phyloP scores from a whole-genome alignment of 2,329 filamentous ascomycete species.

The Pyrenophora seminiperda region DNA sequence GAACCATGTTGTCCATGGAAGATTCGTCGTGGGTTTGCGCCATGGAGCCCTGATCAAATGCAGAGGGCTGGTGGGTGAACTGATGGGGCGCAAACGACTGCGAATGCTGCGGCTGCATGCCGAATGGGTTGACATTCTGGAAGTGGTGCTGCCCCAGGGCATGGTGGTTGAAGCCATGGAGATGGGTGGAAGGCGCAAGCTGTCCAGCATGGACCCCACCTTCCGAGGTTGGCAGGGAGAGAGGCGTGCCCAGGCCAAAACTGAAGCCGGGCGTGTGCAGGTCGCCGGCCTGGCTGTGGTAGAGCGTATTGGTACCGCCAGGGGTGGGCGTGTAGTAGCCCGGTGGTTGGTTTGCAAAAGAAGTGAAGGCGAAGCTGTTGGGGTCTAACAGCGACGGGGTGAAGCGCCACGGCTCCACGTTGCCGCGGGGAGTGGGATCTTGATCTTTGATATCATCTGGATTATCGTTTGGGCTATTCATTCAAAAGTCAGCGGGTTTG shows the following conservation, averaged over 20 bases:
- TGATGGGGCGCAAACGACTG: constrained; percentile 73
- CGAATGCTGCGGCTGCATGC: constrained; percentile 54
- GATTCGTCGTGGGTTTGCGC: constrained; percentile 69
- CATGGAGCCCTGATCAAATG: constrained; percentile 72
- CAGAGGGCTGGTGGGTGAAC: constrained; percentile 80
- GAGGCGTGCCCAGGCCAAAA: constrained; percentile 76
- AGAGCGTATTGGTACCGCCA: constrained; percentile 77
- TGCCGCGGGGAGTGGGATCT: constrained; percentile 80
- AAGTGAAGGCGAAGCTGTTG: constrained; percentile 78
- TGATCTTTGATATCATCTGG: constrained; percentile 69
- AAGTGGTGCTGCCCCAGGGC: constrained; percentile 53
- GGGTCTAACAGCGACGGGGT: constrained; percentile 88
- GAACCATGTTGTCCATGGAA: constrained; percentile 61
- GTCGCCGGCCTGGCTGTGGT: constrained; percentile 82
- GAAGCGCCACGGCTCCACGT: constrained; percentile 83
- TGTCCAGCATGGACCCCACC: constrained; percentile 65
- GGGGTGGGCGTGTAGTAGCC: constrained; percentile 90
- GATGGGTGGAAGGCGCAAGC: constrained; percentile 54
- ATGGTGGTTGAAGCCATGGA: constrained; percentile 67
- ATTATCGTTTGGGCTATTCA: constrained; percentile 52
- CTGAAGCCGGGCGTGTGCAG: constrained; percentile 80
- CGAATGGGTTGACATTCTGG: constrained; percentile 73
- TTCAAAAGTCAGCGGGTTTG: neutral
- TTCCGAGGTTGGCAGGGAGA: constrained; percentile 78
- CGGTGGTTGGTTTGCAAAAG: constrained; percentile 77